These are phyloP conservation scores for Sambucus nigra DNA, from an alignment of 129 eudicot species.

Conservation along the genomic window DNA sequence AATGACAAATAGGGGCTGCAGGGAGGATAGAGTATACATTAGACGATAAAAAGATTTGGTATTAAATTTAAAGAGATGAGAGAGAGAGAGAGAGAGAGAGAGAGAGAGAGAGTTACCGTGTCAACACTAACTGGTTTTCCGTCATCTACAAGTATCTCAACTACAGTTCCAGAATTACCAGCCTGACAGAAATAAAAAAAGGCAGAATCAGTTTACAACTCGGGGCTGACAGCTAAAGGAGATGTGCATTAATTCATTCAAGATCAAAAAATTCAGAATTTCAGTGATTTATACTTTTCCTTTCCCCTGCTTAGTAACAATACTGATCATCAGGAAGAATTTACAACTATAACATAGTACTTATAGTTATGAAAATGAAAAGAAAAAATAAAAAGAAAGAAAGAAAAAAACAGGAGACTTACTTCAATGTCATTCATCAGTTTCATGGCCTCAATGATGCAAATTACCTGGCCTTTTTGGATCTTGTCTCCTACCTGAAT, in stretches of 20 bases:
- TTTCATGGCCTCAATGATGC: slow-evolving; percentile 89
- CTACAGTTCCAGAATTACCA: slow-evolving; percentile 66
- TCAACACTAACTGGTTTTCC: slow-evolving; percentile 80
- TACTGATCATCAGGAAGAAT: background rate
- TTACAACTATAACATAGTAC: background rate
- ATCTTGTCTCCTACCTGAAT: slow-evolving; percentile 78
- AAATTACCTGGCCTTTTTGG: slow-evolving; percentile 65
- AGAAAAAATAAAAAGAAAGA: background rate
- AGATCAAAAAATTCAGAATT: too few species aligned
- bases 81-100: background rate
- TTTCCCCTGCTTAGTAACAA: background rate
- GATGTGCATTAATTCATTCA: too few species aligned
- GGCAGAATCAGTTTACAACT: background rate
- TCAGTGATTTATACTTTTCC: background rate
- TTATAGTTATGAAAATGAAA: too few species aligned
- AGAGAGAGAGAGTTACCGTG: slow-evolving; percentile 25
- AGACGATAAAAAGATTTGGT: slow-evolving; percentile 1
- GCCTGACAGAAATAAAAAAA: slow-evolving; percentile 32
- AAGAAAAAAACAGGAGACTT: slow-evolving; percentile 9
- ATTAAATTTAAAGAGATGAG: background rate
- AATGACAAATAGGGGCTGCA: slow-evolving; percentile 76
- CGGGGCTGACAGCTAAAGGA: background rate
- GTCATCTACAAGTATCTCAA: slow-evolving; percentile 66
- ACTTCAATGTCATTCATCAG: slow-evolving; percentile 90
- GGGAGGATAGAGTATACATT: slow-evolving; percentile 1